These are phyloP conservation scores for Cystobasidium slooffiae DNA, from an alignment of 1,284 basidiomycete species.

Conservation along the genomic window DNA sequence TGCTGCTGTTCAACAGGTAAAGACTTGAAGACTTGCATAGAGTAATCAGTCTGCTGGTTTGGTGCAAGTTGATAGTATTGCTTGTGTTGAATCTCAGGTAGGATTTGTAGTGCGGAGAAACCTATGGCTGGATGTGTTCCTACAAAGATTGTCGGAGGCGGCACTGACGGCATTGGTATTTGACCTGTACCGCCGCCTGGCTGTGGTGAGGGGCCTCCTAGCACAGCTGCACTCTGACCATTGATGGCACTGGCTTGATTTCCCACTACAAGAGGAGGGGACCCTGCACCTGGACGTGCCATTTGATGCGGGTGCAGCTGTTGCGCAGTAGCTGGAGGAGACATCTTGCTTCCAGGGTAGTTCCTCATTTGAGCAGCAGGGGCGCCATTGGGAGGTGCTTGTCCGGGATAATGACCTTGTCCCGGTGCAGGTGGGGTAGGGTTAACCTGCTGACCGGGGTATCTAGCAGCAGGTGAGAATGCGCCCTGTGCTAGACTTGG, in stretches of 20 bases:
- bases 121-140: slow-evolving; percentile 35
- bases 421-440: slow-evolving; percentile 8
- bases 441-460: slow-evolving; percentile 30
- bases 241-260: slow-evolving; percentile 16
- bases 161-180: not conserved
- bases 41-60: slow-evolving; percentile 39
- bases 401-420: slow-evolving; percentile 9
- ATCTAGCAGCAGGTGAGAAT: not conserved
- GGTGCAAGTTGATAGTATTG: slow-evolving; percentile 31
- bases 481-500: not conserved
- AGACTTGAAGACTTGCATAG: slow-evolving; percentile 33
- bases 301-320: slow-evolving; percentile 38
- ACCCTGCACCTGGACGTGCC: slow-evolving; percentile 11
- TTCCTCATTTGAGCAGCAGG: not conserved
- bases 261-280: not conserved
- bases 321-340: slow-evolving; percentile 9
- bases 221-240: slow-evolving; percentile 23
- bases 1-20: slow-evolving; percentile 14
- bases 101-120: slow-evolving; percentile 35
- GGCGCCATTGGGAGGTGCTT: slow-evolving; percentile 1
- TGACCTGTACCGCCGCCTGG: not conserved
- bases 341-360: slow-evolving; percentile 23
- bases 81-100: slow-evolving; percentile 27
- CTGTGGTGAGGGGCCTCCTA: not conserved
- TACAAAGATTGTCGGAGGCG: slow-evolving; percentile 12